Base-by-base conservation (phyloP, 192 early-diverging fungal genomes). In the Linnemannia elongata region DNA sequence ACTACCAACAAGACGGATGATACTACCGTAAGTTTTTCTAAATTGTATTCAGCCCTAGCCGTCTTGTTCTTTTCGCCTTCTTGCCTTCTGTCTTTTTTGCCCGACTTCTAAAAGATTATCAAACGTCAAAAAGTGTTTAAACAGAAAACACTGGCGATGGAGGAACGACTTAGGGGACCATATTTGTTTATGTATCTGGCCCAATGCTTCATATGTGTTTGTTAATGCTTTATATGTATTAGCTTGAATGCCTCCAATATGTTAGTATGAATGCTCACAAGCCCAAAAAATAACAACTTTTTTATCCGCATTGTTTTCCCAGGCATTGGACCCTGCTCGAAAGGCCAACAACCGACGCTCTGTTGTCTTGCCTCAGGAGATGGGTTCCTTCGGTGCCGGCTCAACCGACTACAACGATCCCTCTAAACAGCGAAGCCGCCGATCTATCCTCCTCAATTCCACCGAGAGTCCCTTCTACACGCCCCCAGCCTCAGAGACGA, bases 261-360 rank as follows among this genome's bases (percentile, higher is more conserved):
- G 38, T 39, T 39, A n/a, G 1, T 39, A 3, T 39, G 6, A 60
- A 7, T 66, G 60, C 60, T 66, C 60, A 66, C 60, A 66, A 66
- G 60, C 30, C 60, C 9, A 66, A 66, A 66, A 52, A 52, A 52
- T 35, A 12, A n/a, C n/a, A 33, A 66, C 12, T 33, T 66, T 63
- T 66, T 33, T 66, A 66, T 33, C 49, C 18, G 49, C 49, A 30
- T 77, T 45, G 35, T 77, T 68, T 35, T 36, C 41, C 55, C 35
- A 77, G 75, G 24, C 75, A 24, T 33, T 30, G 33, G 49, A 30
- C 63, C 33, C 79, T 8, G 20, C 36, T 24, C 77, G 72, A 72
- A 85, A 80, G 15, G 18, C 76, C 35, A 54, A 36, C 35, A 81
- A 78, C 38, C 79, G 85, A 20, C 85, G 85, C 41, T 87, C 85